Evolutionary conservation across 225 moss, liverwort and hornwort species (phyloP), one percentile per base, ranked within the genome.

Genomic region (Bryoerythrophyllum caledonicum): DNA sequence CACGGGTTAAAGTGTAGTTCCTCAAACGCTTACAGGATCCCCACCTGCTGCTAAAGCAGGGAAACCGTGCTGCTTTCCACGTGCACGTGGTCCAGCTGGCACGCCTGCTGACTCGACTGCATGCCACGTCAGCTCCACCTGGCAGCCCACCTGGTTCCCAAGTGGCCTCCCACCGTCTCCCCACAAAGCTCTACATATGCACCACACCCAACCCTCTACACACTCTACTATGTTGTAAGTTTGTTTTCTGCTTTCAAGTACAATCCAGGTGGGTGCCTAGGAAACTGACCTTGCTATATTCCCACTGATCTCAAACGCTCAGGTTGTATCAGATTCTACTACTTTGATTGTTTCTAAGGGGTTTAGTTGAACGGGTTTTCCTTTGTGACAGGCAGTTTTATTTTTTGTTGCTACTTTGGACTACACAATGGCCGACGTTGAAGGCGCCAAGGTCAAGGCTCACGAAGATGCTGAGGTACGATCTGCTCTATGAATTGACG

Each of bases 401-500:
- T 34, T 49, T 74, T 8, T 11, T 53, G 25, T 8, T 1, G 41
- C 52, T 3, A 52, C 8, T 4, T 68, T 23, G n/a, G n/a, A n/a
- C n/a, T 54, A 37, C 6, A 49, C 2, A 6, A 71, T 86, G 86
- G 60, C 78, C n/a, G 78, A 83, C 58, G 40, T 62, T 56, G 76
- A 87, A 15, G 79, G 70, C 35, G 79, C 84, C 27, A 81, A 84
- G 76, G 9, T 14, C 57, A 70, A 54, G 63, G 87, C 84, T 74
- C 87, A 84, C 11, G 28, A 81, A 19, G 87, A 87, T 79, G 81
- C 84, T 17, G 14, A 84, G 84, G 87, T 87, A 74, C 13, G 4
- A 5, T 23, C 30, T 23, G 19, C 6, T 58, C 23, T 68, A 2
- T 7, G 46, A 4, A 46, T 16, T 10, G n/a, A 3, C 10, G 27